phyloP scores from a whole-genome alignment of 257 asterid species.

The Verbena officinalis region DNA sequence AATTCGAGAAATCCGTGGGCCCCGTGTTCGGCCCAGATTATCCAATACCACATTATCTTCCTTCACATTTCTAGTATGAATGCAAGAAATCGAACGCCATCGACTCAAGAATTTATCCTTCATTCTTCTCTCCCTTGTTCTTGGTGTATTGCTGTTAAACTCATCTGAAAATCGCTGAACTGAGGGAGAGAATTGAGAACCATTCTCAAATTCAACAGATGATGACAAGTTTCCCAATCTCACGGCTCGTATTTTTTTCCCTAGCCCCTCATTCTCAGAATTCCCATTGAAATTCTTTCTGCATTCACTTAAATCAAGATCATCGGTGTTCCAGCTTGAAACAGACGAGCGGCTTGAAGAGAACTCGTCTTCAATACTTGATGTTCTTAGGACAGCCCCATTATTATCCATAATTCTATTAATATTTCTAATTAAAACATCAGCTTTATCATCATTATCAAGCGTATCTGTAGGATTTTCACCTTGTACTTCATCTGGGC shows the following conservation, averaged over 20 bases:
- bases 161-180: slow-evolving; percentile 28
- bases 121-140: slow-evolving; percentile 38
- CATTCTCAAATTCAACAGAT: slow-evolving; percentile 30
- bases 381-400: slow-evolving; percentile 59
- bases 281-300: slow-evolving; percentile 24
- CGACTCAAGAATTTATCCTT: slow-evolving; percentile 56
- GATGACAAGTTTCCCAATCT: slow-evolving; percentile 33
- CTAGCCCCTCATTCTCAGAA: slow-evolving; percentile 30
- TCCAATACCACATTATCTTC: slow-evolving; percentile 29
- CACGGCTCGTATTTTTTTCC: slow-evolving; percentile 23
- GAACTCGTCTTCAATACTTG: slow-evolving; percentile 46
- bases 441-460: slow-evolving; percentile 23
- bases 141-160: slow-evolving; percentile 32
- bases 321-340: slow-evolving; percentile 50
- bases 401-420: slow-evolving; percentile 51
- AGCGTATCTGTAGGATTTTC: slow-evolving; percentile 26
- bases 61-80: slow-evolving; percentile 36
- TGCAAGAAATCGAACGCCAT: slow-evolving; percentile 59
- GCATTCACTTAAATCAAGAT: slow-evolving; percentile 28
- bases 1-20: slow-evolving; percentile 52
- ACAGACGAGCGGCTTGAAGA: slow-evolving; percentile 47
- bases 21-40: slow-evolving; percentile 28
- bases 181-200: slow-evolving; percentile 29
- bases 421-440: slow-evolving; percentile 26
- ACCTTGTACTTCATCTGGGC: slow-evolving; percentile 27